These are phyloP conservation scores for Fraxinus angustifolia DNA, from an alignment of 305 asterid species.

Conservation along the genomic window DNA sequence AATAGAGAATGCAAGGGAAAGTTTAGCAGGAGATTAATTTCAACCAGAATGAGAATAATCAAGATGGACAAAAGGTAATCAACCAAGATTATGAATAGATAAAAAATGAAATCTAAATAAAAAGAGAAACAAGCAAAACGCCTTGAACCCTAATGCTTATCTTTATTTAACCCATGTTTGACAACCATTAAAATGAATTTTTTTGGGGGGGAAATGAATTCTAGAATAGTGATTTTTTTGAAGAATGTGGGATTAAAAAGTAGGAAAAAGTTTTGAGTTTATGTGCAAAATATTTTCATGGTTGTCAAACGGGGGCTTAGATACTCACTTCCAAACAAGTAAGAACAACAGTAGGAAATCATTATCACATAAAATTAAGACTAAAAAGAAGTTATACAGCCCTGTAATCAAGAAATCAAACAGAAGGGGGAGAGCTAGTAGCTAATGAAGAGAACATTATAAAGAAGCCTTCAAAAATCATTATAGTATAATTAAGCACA, in stretches of 20 bases:
- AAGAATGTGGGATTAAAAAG: too few relatives aligned
- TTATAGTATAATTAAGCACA: neutral
- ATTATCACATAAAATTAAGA: conserved; percentile 3
- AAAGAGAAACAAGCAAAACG: neutral
- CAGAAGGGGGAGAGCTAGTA: conserved; percentile 15
- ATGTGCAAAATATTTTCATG: neutral
- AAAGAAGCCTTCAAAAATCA: neutral
- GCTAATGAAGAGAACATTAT: conserved; percentile 11
- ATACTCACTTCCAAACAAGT: conserved; percentile 16
- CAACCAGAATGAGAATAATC: neutral
- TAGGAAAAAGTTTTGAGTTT: too few relatives aligned
- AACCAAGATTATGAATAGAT: neutral
- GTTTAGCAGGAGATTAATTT: neutral
- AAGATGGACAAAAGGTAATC: neutral
- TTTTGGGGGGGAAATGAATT: too few relatives aligned
- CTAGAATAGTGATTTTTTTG: too few relatives aligned
- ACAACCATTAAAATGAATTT: neutral
- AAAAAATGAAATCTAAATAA: neutral
- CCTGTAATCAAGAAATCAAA: conserved; percentile 16
- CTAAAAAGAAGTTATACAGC: conserved; percentile 9
- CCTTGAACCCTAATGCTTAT: neutral
- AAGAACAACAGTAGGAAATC: conserved; percentile 3
- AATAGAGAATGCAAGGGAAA: neutral
- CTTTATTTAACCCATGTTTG: neutral
- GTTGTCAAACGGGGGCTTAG: neutral